A percentile compares a stretch with the other conserved stretches of the same genome.
These are phyloP conservation scores for Pisolithus marmoratus DNA, from an alignment of 768 basidiomycete species.

Conservation along the genomic window DNA sequence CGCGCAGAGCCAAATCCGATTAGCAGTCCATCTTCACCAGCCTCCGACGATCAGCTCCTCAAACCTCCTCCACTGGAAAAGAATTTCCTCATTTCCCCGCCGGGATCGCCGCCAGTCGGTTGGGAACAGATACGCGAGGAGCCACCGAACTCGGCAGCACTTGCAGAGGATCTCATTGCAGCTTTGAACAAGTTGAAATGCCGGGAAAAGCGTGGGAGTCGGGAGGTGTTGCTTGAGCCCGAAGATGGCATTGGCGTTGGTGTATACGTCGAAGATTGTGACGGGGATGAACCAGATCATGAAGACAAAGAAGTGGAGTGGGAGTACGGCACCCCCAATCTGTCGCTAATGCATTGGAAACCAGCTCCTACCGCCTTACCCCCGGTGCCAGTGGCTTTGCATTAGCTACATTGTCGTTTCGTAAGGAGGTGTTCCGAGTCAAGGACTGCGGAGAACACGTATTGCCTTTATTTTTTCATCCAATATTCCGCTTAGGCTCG, in stretches of 20 bases:
- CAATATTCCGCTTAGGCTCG: neutral
- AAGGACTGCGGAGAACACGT: conserved; percentile 48
- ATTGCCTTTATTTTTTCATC: conserved; percentile 55
- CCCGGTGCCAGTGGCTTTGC: conserved; percentile 31
- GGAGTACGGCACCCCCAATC: conserved; percentile 49
- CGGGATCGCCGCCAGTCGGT: conserved; percentile 94
- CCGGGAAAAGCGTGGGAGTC: conserved; percentile 33
- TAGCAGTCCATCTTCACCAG: conserved; percentile 29
- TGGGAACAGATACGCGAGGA: conserved; percentile 93
- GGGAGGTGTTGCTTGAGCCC: conserved; percentile 62
- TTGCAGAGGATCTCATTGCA: conserved; percentile 82
- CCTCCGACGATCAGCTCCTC: conserved; percentile 33
- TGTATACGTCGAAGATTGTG: conserved; percentile 75
- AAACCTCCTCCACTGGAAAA: conserved; percentile 77
- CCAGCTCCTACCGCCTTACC: conserved; percentile 54
- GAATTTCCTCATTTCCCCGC: conserved; percentile 97
- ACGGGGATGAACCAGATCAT: conserved; percentile 30
- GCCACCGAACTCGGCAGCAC: conserved; percentile 75
- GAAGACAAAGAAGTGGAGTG: conserved; percentile 40
- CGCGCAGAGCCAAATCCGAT: conserved; percentile 70
- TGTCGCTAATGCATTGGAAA: conserved; percentile 46
- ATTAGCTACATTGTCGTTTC: conserved; percentile 11
- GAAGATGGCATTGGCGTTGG: conserved; percentile 67
- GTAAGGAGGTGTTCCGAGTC: conserved; percentile 67
- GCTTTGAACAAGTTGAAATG: conserved; percentile 71